These are phyloP conservation scores for Flaveria robusta DNA, from an alignment of 129 eudicot species.

Conservation along the genomic window DNA sequence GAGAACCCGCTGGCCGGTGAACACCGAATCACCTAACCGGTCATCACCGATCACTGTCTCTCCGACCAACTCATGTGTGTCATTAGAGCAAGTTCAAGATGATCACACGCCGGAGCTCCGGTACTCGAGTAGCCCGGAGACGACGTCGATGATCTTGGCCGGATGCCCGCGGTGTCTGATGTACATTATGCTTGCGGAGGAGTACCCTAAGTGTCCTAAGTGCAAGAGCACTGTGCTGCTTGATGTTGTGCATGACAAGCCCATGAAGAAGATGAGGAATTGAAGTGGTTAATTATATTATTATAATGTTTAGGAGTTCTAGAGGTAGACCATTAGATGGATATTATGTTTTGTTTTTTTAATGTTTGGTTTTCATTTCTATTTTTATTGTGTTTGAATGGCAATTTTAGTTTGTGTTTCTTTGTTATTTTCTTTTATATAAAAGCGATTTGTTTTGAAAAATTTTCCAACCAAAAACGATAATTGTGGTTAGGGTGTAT, in stretches of 20 bases:
- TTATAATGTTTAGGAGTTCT: background rate
- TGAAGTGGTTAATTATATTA: background rate
- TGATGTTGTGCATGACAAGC: slow-evolving; percentile 53
- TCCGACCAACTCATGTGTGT: slow-evolving; percentile 84
- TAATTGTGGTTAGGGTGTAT: too few species aligned
- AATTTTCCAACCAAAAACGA: background rate
- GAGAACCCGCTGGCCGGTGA: slow-evolving; percentile 43
- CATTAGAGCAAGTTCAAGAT: slow-evolving; percentile 58
- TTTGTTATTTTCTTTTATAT: background rate
- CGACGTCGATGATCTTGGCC: slow-evolving; percentile 77
- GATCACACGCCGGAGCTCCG: slow-evolving; percentile 27
- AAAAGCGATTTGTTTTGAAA: background rate
- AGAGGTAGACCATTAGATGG: slow-evolving; percentile 12
- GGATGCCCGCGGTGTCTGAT: slow-evolving; percentile 92
- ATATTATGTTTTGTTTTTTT: background rate
- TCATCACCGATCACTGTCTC: slow-evolving; percentile 46
- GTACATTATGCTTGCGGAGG: slow-evolving; percentile 83
- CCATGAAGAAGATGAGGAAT: slow-evolving; percentile 33
- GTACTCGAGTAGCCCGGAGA: slow-evolving; percentile 72
- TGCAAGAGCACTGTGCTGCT: slow-evolving; percentile 89
- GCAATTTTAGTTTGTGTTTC: slow-evolving; percentile 10
- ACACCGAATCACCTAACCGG: slow-evolving; percentile 51
- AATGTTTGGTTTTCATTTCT: background rate
- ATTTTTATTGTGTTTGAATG: slow-evolving; percentile 34
- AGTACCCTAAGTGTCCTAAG: slow-evolving; percentile 79